Conservation (phyloP, 768 basidiomycete genomes). For the Boletus barrowsii region DNA sequence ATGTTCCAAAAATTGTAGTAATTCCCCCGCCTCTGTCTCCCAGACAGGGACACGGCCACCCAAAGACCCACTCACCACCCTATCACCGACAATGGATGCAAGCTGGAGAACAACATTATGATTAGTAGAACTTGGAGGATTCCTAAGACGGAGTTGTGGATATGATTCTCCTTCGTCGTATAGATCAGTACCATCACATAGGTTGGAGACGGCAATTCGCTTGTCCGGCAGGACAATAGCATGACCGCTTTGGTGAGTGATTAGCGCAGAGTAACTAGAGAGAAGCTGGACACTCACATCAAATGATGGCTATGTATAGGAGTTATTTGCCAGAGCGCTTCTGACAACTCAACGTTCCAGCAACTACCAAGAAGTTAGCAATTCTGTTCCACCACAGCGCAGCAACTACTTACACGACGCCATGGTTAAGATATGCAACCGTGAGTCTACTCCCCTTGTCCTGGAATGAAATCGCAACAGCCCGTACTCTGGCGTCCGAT, state of each 20-base stretch:
- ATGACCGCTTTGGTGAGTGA: not conserved
- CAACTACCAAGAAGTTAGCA: not conserved
- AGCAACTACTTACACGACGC: not conserved
- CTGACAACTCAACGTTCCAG: not conserved
- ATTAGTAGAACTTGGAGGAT: not conserved
- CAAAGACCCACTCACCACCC: not conserved
- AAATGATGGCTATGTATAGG: not conserved
- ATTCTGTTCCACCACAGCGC: not conserved
- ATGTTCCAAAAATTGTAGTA: not conserved
- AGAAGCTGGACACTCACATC: not conserved
- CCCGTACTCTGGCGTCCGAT: not conserved
- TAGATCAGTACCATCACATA: not conserved
- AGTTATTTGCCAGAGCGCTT: not conserved
- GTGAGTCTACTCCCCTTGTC: not conserved
- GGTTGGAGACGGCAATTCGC: not conserved
- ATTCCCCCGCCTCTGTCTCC: not conserved
- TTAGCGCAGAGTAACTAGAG: not conserved
- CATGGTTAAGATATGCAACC: not conserved
- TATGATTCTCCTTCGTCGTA: not conserved
- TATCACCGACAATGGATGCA: not conserved
- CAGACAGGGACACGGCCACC: not conserved
- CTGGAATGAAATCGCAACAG: not conserved
- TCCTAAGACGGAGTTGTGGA: not conserved
- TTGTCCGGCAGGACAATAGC: not conserved
- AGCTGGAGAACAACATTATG: not conserved